Evolutionary conservation across 2,329 filamentous ascomycete genomes (phyloP).

Genomic region (Dactylellina cionopaga): DNA sequence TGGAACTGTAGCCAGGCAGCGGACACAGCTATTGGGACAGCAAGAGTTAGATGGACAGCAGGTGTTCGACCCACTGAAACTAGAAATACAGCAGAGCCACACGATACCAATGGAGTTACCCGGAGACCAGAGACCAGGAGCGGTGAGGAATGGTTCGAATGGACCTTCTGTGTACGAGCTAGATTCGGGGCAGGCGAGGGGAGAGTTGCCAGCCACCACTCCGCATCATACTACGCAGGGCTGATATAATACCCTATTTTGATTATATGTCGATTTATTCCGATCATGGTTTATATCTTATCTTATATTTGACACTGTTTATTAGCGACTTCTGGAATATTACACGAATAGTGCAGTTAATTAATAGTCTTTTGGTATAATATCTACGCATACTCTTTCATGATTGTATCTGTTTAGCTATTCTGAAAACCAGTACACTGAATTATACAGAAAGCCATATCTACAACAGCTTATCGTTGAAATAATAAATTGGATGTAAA

Average conservation of each 20-base stretch:
- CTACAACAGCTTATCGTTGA: no score
- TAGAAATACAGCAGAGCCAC: neutral
- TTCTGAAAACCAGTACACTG: no score
- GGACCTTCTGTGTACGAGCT: slow-evolving; percentile 30
- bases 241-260: no score
- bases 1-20: neutral
- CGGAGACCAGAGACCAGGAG: neutral
- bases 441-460: no score
- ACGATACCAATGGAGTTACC: slow-evolving; percentile 12
- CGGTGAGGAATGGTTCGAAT: neutral
- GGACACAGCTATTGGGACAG: neutral
- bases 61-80: slow-evolving; percentile 12
- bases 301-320: no score
- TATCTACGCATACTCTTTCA: no score
- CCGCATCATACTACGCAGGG: no score
- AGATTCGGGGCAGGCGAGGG: neutral
- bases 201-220: slow-evolving; percentile 15
- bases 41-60: neutral
- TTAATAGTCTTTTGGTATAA: no score
- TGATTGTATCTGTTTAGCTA: no score
- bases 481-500: no score
- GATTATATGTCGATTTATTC: neutral
- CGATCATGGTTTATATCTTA: no score
- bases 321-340: neutral
- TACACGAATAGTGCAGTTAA: no score